Base-by-base conservation (phyloP, 805 yeast species). In the Priceomyces melissophilus region DNA sequence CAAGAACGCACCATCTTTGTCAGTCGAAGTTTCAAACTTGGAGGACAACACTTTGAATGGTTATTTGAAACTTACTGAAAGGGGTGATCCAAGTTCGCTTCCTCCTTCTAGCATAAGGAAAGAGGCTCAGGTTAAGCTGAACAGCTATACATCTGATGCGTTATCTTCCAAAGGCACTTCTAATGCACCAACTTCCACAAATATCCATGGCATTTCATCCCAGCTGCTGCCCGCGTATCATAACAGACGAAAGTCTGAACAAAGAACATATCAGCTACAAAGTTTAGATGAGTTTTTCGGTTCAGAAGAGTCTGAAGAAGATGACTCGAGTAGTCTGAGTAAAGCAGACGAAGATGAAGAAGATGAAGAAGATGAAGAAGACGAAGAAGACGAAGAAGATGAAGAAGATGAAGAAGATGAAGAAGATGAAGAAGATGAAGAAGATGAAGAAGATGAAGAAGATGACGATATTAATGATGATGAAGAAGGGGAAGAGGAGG, bases 241-340 rank as follows among this genome's bases (percentile, higher is more conserved):
- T 5, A 20, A 20, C 25, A 50, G 50, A 37, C 52, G 61, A 47
- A n/a, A n/a, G 8, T 20, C 25, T 20, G 25, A 20, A 20, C 25
- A 20, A 5, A 20, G 8, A 20, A 71, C 67, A 40, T 82, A 79
- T 52, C 75, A 78, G 44, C 60, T 85, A 30, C 95, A 87, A 58
- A 84, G 90, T 42, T 64, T 90, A 42, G 97, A 90, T 54, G 98
- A 90, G 46, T 90, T 90, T 58, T 81, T 90, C 50, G 84, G 67
- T 40, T 39, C 54, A 14, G 64, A 57, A 8, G 65, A 60, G 3
- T 20, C 15, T 23, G 26, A n/a, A 12, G 66, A 55, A 10, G 58
- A 54, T 8, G 25, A 20, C 8, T 20, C 25, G 25, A 20, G 25
- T 64, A 53, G 11, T 46, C 42, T n/a, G 60, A 49, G 10, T 56